phyloP scores from a whole-genome alignment of 495 filamentous ascomycete species.

The Hypoxylon intermedium region DNA sequence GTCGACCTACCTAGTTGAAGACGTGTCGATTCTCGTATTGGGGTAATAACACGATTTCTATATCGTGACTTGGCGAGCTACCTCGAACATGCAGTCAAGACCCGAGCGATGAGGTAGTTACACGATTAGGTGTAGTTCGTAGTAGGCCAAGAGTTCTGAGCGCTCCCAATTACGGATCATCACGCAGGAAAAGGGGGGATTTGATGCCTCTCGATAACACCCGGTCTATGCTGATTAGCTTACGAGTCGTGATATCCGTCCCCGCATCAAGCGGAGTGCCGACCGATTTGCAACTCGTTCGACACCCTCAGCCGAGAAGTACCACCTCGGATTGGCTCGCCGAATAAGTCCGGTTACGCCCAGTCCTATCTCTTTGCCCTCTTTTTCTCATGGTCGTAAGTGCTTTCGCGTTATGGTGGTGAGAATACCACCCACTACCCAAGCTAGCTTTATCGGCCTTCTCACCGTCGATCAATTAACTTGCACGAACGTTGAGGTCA shows the following conservation, averaged over 20 bases:
- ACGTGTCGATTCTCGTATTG: conserved; percentile 9
- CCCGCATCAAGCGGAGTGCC: conserved; percentile 23
- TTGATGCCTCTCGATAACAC: conserved; percentile 17
- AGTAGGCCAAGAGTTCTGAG: neutral
- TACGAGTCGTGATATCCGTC: conserved; percentile 21
- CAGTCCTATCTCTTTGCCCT: conserved; percentile 1
- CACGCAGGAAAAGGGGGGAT: neutral
- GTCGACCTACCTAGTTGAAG: no score
- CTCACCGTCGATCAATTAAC: conserved; percentile 11
- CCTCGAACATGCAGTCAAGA: neutral
- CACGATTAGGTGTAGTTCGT: neutral
- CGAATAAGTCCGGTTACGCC: conserved; percentile 23
- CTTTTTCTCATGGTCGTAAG: conserved; percentile 19
- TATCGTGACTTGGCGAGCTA: neutral
- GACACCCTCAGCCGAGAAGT: conserved; percentile 21
- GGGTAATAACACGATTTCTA: neutral
- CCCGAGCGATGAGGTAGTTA: neutral
- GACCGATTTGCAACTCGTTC: conserved; percentile 18
- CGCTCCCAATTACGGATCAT: neutral
- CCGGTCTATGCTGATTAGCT: conserved; percentile 11
- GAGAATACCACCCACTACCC: neutral
- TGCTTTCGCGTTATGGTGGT: conserved; percentile 6
- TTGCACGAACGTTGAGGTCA: conserved; percentile 13
- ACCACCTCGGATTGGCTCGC: conserved; percentile 25
- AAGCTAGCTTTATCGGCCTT: neutral